Base-by-base conservation (phyloP, 2,329 filamentous ascomycete genomes). In the Alternaria consortialis region DNA sequence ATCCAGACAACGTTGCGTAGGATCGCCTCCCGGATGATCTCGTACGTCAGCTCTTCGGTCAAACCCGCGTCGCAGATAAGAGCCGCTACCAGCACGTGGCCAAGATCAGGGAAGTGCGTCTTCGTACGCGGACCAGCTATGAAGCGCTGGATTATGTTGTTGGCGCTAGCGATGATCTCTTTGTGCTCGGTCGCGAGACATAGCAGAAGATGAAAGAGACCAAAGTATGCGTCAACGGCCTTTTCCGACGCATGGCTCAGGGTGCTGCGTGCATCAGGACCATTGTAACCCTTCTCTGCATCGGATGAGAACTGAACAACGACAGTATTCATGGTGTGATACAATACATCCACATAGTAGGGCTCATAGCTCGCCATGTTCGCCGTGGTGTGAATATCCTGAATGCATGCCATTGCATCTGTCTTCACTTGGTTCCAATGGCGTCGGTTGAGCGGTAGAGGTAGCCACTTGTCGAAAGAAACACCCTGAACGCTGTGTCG, bases 1-100 rank as follows among this genome's bases (percentile, higher is more conserved):
- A 85, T 81, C 82, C 81, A 85, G 11, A 84, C 81, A 1, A 85
- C 83, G 55, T 86, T 85, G 34, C 83, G 79, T 6, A 81, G 81
- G 50, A 85, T 81, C 1, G 83, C 79, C 72, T 86, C 84, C 11
- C 76, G 80, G 63, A 86, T 80, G 62, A 85, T 80, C 4, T 74
- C 66, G 42, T 80, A 80, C 15, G 75, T 75, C 13, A 85, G 68
- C 1, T 65, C 56, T 32, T 80, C 73, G 2, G 79, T 82, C 5
- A 84, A 76, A 5, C 77, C 72, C 7, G 78, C 56, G 44, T 83
- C 78, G 53, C 80, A 82, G 65, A 86, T 81, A 8, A 86, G 76
- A 12, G 82, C 72, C 0, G 80, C 80, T 11, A 84, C 76, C 12
- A 85, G 79, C 3, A 86, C 77, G 60, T 83, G 80, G 6, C 83